These are phyloP conservation scores for Aspergillus hiratsukae DNA, from an alignment of 2,329 filamentous ascomycete genomes.

Conservation along the genomic window DNA sequence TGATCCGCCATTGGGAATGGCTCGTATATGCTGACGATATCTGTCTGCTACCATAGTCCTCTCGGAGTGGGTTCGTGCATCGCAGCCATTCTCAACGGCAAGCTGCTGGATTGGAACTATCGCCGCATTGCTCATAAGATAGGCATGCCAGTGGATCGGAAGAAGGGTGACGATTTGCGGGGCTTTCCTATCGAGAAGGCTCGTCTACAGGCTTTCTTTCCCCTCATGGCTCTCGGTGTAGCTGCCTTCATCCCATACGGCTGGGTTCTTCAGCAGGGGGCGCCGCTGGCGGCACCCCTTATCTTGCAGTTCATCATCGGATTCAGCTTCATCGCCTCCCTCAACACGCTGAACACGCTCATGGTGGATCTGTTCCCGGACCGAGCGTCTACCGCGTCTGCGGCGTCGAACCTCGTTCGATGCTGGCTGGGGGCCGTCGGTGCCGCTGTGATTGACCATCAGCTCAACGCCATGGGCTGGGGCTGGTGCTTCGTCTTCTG, in stretches of 20 bases:
- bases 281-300: slow-evolving; percentile 21
- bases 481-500: slow-evolving; percentile 28
- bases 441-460: slow-evolving; percentile 21
- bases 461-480: slow-evolving; percentile 22
- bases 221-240: slow-evolving; percentile 21
- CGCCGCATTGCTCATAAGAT: slow-evolving; percentile 12
- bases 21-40: not conserved
- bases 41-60: slow-evolving; percentile 8
- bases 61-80: slow-evolving; percentile 18
- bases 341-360: slow-evolving; percentile 24
- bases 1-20: not conserved
- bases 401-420: slow-evolving; percentile 26
- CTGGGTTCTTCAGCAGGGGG: slow-evolving; percentile 23
- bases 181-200: slow-evolving; percentile 39
- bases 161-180: slow-evolving; percentile 42
- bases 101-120: slow-evolving; percentile 21
- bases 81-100: slow-evolving; percentile 19
- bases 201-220: slow-evolving; percentile 24
- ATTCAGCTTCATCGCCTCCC: slow-evolving; percentile 19
- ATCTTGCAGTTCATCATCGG: slow-evolving; percentile 31
- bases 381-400: slow-evolving; percentile 23
- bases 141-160: slow-evolving; percentile 12
- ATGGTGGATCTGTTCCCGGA: slow-evolving; percentile 28
- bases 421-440: slow-evolving; percentile 27
- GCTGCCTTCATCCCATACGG: slow-evolving; percentile 27